Conservation (phyloP, 179 eudicot species). For the Patellifolia procumbens region DNA sequence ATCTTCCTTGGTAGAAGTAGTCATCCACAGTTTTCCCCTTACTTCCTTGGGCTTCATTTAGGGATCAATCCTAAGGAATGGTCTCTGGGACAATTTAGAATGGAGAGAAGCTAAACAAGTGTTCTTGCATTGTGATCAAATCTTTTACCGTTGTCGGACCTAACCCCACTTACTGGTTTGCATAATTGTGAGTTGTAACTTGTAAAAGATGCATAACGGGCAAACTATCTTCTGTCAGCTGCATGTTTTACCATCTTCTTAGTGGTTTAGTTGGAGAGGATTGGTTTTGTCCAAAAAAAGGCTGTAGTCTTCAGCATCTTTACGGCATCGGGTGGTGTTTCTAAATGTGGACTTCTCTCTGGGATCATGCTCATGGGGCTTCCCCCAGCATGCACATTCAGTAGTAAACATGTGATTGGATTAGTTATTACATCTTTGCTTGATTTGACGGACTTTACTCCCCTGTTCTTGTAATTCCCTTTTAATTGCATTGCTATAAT, state of each 20-base stretch:
- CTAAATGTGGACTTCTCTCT: neutral
- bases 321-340: neutral
- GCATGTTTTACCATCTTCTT: too few relatives aligned
- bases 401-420: neutral
- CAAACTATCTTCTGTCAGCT: neutral
- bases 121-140: too few relatives aligned
- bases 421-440: neutral
- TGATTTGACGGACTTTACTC: neutral
- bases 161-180: too few relatives aligned
- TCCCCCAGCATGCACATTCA: neutral
- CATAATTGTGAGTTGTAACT: too few relatives aligned
- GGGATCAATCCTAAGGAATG: neutral
- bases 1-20: neutral
- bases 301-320: neutral
- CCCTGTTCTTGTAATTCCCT: neutral
- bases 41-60: neutral
- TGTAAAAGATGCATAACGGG: too few relatives aligned
- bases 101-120: too few relatives aligned
- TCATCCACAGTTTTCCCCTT: neutral
- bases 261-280: neutral
- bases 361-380: neutral
- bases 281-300: neutral
- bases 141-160: too few relatives aligned
- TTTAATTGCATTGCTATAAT: too few relatives aligned
- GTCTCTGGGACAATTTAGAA: neutral